Conservation (phyloP, 306 rosid species). For the Pyrus communis region DNA sequence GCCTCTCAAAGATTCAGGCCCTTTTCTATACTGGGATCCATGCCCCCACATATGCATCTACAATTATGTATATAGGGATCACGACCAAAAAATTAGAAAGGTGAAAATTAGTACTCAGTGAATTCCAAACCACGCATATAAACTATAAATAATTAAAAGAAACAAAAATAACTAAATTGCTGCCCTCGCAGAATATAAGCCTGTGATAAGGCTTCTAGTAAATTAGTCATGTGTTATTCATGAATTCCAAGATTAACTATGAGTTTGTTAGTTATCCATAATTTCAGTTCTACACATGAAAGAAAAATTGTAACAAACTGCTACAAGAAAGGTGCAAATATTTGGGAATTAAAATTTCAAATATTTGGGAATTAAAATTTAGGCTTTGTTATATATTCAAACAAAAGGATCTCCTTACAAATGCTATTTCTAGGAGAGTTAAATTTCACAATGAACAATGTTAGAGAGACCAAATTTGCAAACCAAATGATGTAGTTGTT, state of each 20-base stretch:
- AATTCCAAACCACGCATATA: background rate
- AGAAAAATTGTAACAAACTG: background rate
- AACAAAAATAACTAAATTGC: background rate
- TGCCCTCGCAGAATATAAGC: background rate
- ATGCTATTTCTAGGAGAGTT: background rate
- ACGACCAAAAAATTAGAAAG: background rate
- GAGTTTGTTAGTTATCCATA: background rate
- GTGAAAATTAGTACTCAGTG: background rate
- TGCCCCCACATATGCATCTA: slow-evolving; percentile 99
- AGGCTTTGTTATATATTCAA: background rate
- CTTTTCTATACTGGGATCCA: slow-evolving; percentile 95
- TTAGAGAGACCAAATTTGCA: too few relatives aligned
- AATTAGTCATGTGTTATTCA: background rate
- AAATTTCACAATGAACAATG: background rate
- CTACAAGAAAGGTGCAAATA: background rate
- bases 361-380: background rate
- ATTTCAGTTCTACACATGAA: background rate
- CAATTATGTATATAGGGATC: background rate
- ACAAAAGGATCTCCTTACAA: background rate
- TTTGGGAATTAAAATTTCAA: background rate
- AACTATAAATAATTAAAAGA: background rate
- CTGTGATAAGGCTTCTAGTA: background rate
- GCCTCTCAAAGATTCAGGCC: slow-evolving; percentile 93
- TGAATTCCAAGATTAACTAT: background rate
- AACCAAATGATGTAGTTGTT: too few relatives aligned